Base-by-base conservation (phyloP, 495 filamentous ascomycete genomes). In the Hyaloscypha variabilis region DNA sequence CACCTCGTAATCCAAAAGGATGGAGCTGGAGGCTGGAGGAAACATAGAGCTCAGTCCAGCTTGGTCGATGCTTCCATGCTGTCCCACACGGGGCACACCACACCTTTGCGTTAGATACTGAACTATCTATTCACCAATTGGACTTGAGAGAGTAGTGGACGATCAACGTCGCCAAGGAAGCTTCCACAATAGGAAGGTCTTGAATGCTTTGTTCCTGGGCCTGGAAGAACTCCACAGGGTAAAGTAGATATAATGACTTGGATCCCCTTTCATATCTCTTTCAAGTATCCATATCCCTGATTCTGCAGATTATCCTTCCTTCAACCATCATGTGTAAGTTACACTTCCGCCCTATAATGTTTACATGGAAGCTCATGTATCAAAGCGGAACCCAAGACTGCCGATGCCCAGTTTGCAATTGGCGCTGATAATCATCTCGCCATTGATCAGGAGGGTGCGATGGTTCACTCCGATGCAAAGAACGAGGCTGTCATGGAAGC, bases 391-490 rank as follows among this genome's bases (percentile, higher is more conserved):
- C 23, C 21, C 24, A 54, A 54, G 26, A 54, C 51, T 23, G 51
- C 51, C 8, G 51, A 54, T 25, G 51, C 51, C 51, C 51, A 54
- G 26, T 54, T 1, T 54, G 19, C 26, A n/a, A 54, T 54, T 29
- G 21, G 51, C 6, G 23, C 3, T 25, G 51, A 54, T 25, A 54
- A 54, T 24, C 51, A 54, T 25, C 51, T 54, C 23, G 17, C 51
- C 23, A 54, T 54, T 29, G 51, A 54, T 29, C 51, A 54, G 19
- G 51, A 54, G 51, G 51, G 51, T 25, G 51, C 51, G 11, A 54
- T 54, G 51, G 51, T 54, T 29, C 51, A 54, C 26, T 23, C 51
- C 8, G 51, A 54, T 54, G 26, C 51, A 25, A 54, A 54, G 51
- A n/a, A 10, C 11, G 26, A 29, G 34, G 25, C 30, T 14, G 54